Evolutionary conservation across 2,329 filamentous ascomycete species (phyloP).

Genomic region (Pestalotiopsis fici): DNA sequence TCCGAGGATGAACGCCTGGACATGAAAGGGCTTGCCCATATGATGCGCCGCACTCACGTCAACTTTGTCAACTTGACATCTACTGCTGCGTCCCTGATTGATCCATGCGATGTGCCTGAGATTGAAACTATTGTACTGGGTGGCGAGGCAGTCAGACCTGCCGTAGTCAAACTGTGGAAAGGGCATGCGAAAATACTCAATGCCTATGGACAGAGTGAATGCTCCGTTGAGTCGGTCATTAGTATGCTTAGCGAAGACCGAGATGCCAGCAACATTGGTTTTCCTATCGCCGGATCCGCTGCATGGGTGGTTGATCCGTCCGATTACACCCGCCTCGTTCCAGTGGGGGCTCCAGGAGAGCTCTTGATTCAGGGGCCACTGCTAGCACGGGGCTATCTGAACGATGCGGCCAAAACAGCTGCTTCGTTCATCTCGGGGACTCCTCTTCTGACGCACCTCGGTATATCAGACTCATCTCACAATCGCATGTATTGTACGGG

Average conservation of each 20-base stretch:
- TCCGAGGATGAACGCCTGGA: constrained; percentile 33
- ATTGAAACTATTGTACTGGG: constrained; percentile 1
- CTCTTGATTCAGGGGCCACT: constrained; percentile 15
- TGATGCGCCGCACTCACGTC: background rate
- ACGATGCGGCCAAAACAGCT: constrained; percentile 17
- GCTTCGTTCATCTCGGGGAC: constrained; percentile 24
- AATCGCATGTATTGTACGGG: constrained; percentile 8
- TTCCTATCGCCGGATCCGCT: constrained; percentile 2
- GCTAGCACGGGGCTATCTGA: constrained; percentile 30
- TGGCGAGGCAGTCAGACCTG: background rate
- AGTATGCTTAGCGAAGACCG: background rate
- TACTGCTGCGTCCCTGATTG: background rate
- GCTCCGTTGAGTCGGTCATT: constrained; percentile 1
- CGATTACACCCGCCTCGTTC: constrained; percentile 9
- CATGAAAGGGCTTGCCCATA: constrained; percentile 13
- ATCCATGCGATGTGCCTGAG: background rate
- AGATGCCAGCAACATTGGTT: background rate
- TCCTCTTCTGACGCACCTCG: too few relatives aligned
- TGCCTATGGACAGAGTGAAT: constrained; percentile 1
- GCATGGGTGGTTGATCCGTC: constrained; percentile 11
- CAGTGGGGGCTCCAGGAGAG: constrained; percentile 16
- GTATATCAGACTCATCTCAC: too few relatives aligned
- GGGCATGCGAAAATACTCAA: background rate
- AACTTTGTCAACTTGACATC: constrained; percentile 1
- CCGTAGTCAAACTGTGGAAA: background rate